Base-by-base conservation (phyloP, 1,139 yeast genomes). In the Taiozyma sp. region DNA sequence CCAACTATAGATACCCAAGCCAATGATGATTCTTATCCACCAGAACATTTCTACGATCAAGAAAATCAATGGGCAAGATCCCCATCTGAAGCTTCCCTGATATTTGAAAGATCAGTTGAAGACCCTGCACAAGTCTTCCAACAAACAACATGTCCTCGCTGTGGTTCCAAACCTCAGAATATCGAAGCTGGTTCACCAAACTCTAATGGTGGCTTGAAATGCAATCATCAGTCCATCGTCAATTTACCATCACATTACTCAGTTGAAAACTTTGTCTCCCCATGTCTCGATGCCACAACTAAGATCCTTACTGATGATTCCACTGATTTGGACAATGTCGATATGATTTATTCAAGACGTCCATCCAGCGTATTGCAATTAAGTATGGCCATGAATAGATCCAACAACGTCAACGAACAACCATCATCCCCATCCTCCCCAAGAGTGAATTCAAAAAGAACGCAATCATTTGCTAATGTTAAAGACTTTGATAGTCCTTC, bases 251-350 rank as follows among this genome's bases (percentile, higher is more conserved):
- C 76, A 27, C 84, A 79, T 57, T 73, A 76, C 57, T 73, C 79
- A n/a, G 66, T 72, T 44, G 87, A 88, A 64, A 90, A 88, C 66
- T 81, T 74, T 59, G 87, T 88, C 48, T 91, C 96, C 1, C 91
- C 96, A 2, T 91, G 91, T 10, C 73, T 90, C 63, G 96, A 88
- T 63, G 92, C 92, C 10, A 79, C 92, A 28, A 80, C 93, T 4
- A 76, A 81, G 46, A 76, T 85, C 39, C 74, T 87, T 48, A 76
- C 78, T 43, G 84, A 81, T 59, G 71, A 78, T 44, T 69, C 73
- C 48, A 73, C 86, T 14, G 80, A 84, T 61, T 74, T 86, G 56
- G 86, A 84, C 60, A 78, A 80, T 53, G 81, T 87, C 24, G 93
- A 87, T 57, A 80, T 87, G 74, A 79, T 87, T 40, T 83, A 78